Conservation (phyloP, 23 red algal genomes). For the Agarophyton chilense region DNA sequence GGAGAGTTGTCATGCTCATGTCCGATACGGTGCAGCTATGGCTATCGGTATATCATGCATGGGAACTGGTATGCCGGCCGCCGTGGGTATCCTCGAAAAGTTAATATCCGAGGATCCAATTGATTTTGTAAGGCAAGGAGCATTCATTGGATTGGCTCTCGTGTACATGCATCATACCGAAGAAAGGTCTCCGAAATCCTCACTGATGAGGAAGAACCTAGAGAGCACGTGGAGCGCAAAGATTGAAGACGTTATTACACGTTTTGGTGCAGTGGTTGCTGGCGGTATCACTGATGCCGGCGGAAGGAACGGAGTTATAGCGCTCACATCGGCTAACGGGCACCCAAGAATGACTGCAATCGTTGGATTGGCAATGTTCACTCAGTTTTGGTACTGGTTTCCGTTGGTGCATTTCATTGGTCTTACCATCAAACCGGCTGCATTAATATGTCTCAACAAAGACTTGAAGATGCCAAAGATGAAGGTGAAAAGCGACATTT, state of each 20-base stretch:
- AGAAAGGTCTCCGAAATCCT: conserved; percentile 59
- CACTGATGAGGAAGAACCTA: conserved; percentile 80
- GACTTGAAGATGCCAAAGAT: conserved; percentile 89
- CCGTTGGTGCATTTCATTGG: conserved; percentile 90
- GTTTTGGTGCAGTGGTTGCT: conserved; percentile 94
- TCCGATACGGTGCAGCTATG: conserved; percentile 95
- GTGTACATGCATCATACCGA: conserved; percentile 95
- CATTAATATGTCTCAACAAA: conserved; percentile 72
- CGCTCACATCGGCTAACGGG: conserved; percentile 76
- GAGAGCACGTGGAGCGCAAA: conserved; percentile 73
- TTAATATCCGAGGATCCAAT: conserved; percentile 74
- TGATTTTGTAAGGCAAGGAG: conserved; percentile 98
- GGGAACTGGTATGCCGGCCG: conserved; percentile 84
- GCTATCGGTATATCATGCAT: conserved; percentile 96
- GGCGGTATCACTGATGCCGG: conserved; percentile 86
- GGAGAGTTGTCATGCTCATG: conserved; percentile 94
- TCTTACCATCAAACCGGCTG: conserved; percentile 80
- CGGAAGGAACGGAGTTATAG: conserved; percentile 88
- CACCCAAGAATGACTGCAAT: conserved; percentile 85
- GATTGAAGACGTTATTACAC: conserved; percentile 93
- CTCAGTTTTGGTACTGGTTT: conserved; percentile 99
- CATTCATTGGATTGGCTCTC: conserved; percentile 88
- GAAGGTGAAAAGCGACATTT: conserved; percentile 58
- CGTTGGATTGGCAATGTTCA: conserved; percentile 92
- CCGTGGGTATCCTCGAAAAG: conserved; percentile 85